A percentile compares a stretch with the other conserved stretches of the same genome.
Conservation (phyloP, 177 flowering plant species). For the Tripterygium wilfordii region DNA sequence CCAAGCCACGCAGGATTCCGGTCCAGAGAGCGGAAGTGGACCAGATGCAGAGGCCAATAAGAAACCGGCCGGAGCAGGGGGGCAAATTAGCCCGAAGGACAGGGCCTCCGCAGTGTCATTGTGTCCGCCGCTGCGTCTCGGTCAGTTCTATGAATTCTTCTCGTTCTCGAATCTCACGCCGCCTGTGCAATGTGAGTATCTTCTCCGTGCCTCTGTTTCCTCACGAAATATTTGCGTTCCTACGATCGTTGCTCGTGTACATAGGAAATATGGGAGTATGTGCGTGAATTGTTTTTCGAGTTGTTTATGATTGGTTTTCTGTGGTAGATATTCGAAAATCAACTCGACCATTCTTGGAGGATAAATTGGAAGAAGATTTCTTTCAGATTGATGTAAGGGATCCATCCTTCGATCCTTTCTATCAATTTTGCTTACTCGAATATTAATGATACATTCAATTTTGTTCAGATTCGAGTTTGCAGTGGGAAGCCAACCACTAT, state of each 20-base stretch:
- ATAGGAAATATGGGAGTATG: no score
- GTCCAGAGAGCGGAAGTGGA: slow-evolving; percentile 11
- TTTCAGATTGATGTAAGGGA: slow-evolving; percentile 84
- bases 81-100: slow-evolving; percentile 41
- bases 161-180: slow-evolving; percentile 77
- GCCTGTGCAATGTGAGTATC: slow-evolving; percentile 70
- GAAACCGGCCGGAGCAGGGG: slow-evolving; percentile 24
- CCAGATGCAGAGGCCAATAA: not conserved
- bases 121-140: slow-evolving; percentile 76
- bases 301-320: slow-evolving; percentile 6
- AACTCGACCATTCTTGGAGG: slow-evolving; percentile 65
- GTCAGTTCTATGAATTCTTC: slow-evolving; percentile 91
- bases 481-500: slow-evolving; percentile 79
- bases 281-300: not conserved
- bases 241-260: no score
- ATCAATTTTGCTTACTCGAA: no score
- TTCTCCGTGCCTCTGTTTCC: not conserved
- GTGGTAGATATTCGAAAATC: slow-evolving; percentile 80
- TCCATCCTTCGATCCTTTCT: not conserved
- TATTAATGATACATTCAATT: no score
- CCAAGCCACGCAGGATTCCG: slow-evolving; percentile 6
- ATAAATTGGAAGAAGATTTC: slow-evolving; percentile 73
- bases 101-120: slow-evolving; percentile 28
- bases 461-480: slow-evolving; percentile 75
- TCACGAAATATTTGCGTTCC: no score